These are phyloP conservation scores for Escovopsis weberi DNA, from an alignment of 2,329 filamentous ascomycete species.

Conservation along the genomic window DNA sequence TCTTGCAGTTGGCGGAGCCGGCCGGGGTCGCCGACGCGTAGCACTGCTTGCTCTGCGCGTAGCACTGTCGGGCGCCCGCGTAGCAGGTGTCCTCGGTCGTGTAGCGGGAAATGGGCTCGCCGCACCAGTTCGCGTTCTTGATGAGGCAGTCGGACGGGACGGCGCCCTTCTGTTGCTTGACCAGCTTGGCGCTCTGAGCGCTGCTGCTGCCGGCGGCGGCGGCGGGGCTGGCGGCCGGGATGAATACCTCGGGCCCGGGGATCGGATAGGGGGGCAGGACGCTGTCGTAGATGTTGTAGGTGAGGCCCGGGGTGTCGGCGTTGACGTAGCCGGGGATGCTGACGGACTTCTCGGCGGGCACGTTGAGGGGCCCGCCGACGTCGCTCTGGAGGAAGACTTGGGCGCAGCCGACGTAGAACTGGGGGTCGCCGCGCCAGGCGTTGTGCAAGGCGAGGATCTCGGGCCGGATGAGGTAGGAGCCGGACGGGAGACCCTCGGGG, in stretches of 20 bases:
- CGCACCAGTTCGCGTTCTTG: slow-evolving; percentile 62
- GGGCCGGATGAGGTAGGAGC: slow-evolving; percentile 57
- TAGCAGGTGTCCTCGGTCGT: slow-evolving; percentile 43
- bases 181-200: neutral
- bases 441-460: slow-evolving; percentile 57
- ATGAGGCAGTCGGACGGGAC: slow-evolving; percentile 43
- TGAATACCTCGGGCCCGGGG: slow-evolving; percentile 36
- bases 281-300: slow-evolving; percentile 48
- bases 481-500: slow-evolving; percentile 44
- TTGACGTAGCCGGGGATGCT: slow-evolving; percentile 39
- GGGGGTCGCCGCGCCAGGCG: slow-evolving; percentile 44
- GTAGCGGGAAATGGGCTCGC: slow-evolving; percentile 43
- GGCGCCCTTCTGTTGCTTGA: slow-evolving; percentile 21
- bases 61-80: slow-evolving; percentile 40
- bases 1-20: slow-evolving; percentile 42
- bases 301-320: slow-evolving; percentile 37
- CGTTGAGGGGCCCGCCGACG: slow-evolving; percentile 29
- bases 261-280: slow-evolving; percentile 37
- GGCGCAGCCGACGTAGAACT: slow-evolving; percentile 60
- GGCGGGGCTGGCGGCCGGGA: slow-evolving; percentile 15
- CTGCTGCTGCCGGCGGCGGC: neutral
- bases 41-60: slow-evolving; percentile 43
- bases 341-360: slow-evolving; percentile 30
- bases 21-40: slow-evolving; percentile 43
- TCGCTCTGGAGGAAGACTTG: slow-evolving; percentile 47